These are phyloP conservation scores for Glaciozyma antarctica DNA, from an alignment of 768 basidiomycete genomes.

Conservation along the genomic window DNA sequence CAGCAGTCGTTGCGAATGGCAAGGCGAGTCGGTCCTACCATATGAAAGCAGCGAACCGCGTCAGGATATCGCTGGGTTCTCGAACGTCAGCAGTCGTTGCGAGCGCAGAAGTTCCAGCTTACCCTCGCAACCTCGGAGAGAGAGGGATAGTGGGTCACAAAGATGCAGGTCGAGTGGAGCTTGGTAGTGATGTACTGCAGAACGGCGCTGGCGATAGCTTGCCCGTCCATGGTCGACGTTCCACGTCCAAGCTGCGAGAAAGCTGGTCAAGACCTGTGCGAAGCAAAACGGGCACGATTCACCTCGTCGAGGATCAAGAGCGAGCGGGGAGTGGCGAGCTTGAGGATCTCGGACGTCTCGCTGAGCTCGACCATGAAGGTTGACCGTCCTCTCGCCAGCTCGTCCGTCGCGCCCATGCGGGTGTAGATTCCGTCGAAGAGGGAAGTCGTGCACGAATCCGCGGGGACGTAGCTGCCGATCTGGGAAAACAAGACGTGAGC, in stretches of 20 bases:
- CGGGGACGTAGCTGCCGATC: constrained; percentile 83
- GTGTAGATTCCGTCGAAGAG: constrained; percentile 76
- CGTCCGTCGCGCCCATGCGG: constrained; percentile 64
- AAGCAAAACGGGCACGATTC: too few species aligned
- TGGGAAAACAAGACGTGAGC: constrained; percentile 42
- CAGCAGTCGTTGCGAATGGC: too few species aligned
- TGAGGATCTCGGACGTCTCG: constrained; percentile 80
- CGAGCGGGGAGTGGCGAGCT: constrained; percentile 50
- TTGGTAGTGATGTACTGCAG: constrained; percentile 58
- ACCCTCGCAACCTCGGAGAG: constrained; percentile 48
- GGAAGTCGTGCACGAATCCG: constrained; percentile 60
- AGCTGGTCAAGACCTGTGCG: too few species aligned
- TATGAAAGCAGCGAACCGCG: constrained; percentile 21
- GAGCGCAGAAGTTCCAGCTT: neutral
- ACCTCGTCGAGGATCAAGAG: constrained; percentile 73
- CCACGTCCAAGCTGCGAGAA: constrained; percentile 56
- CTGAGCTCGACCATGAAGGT: constrained; percentile 96
- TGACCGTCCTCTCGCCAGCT: constrained; percentile 72
- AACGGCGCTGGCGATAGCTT: constrained; percentile 78
- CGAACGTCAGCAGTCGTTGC: neutral
- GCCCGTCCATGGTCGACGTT: constrained; percentile 90
- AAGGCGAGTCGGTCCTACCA: constrained; percentile 5
- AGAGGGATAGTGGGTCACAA: constrained; percentile 90
- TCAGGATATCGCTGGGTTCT: constrained; percentile 8
- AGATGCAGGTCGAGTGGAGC: constrained; percentile 62